Evolutionary conservation across 2,329 filamentous ascomycete genomes (phyloP).

Genomic region (Pyricularia pennisetigena): DNA sequence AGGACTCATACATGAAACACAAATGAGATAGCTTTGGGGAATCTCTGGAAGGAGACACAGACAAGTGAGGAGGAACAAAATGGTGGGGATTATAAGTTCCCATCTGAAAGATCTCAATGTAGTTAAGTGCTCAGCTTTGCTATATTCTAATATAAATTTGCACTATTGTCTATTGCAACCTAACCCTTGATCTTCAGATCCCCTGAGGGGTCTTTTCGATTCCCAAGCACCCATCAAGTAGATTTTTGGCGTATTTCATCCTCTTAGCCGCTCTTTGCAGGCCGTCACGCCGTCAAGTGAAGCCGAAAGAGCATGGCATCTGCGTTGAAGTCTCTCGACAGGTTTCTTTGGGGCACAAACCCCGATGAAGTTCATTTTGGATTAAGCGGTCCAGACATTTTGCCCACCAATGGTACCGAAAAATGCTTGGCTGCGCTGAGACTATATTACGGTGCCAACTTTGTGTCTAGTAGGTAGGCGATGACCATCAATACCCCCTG

Average conservation of each 20-base stretch:
- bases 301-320: background rate
- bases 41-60: background rate
- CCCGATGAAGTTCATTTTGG: background rate
- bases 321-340: background rate
- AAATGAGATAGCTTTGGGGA: background rate
- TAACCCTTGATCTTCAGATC: no score
- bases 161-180: background rate
- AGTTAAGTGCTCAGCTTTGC: background rate
- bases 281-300: background rate
- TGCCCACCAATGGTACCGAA: background rate
- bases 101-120: background rate
- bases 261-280: background rate
- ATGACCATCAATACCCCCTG: background rate
- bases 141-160: background rate
- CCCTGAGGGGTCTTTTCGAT: background rate
- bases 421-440: background rate
- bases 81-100: background rate
- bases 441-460: background rate
- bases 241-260: no score
- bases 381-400: background rate
- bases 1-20: background rate
- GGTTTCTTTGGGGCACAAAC: background rate
- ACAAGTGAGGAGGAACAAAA: background rate
- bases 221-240: no score
- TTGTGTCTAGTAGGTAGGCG: background rate